These are phyloP conservation scores for Capsicum pubescens DNA, from an alignment of 257 asterid species.

Conservation along the genomic window DNA sequence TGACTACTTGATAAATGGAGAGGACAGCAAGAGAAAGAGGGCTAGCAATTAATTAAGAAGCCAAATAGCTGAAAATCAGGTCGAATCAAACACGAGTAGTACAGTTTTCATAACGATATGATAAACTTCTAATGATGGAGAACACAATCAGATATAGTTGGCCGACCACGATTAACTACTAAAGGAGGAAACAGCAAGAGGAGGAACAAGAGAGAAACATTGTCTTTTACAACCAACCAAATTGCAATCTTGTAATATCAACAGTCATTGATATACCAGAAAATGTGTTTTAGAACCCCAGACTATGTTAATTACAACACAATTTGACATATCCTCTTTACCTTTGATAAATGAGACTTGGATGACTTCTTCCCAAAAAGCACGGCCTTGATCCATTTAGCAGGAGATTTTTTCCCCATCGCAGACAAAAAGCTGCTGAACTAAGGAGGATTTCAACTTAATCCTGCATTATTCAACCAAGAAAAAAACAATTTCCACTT, in stretches of 20 bases:
- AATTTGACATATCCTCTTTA: constrained; percentile 21
- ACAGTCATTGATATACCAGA: background rate
- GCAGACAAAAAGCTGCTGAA: constrained; percentile 37
- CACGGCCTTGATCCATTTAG: constrained; percentile 89
- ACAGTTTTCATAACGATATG: background rate
- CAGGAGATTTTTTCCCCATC: constrained; percentile 98
- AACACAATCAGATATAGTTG: background rate
- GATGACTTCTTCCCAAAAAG: constrained; percentile 94
- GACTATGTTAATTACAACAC: background rate
- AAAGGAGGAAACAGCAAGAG: background rate
- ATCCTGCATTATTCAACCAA: constrained; percentile 42
- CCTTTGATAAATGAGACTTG: constrained; percentile 71
- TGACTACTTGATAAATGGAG: background rate
- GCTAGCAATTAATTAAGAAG: background rate
- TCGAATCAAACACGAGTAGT: background rate
- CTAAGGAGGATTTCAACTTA: constrained; percentile 39
- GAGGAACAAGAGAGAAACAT: background rate
- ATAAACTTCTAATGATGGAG: background rate
- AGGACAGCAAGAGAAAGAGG: background rate
- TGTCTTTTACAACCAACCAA: constrained; percentile 1
- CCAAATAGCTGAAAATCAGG: background rate
- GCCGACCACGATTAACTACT: background rate
- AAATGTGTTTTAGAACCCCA: background rate
- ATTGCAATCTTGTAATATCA: background rate
- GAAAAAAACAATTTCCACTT: background rate